Conservation (phyloP, 305 asterid species). For the Fraxinus latifolia region DNA sequence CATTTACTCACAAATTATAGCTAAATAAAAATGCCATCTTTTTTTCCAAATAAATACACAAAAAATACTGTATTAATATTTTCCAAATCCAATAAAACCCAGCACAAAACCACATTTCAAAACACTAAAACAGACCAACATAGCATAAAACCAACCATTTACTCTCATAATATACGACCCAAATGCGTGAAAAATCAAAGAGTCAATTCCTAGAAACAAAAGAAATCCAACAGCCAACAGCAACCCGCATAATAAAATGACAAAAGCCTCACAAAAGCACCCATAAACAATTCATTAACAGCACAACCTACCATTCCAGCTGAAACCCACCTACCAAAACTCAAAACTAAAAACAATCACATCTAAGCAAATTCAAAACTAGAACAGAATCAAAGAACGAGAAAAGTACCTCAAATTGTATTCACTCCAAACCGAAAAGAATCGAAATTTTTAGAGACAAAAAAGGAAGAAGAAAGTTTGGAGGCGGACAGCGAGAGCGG, state of each 20-base stretch:
- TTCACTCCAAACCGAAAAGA: slow-evolving; percentile 23
- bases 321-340: slow-evolving; percentile 20
- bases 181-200: not conserved
- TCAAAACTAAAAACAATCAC: slow-evolving; percentile 22
- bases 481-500: not conserved
- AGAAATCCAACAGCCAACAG: slow-evolving; percentile 9
- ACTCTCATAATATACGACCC: not conserved
- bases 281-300: slow-evolving; percentile 3
- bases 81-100: slow-evolving; percentile 19
- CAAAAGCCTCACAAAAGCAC: slow-evolving; percentile 15
- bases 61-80: slow-evolving; percentile 7
- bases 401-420: slow-evolving; percentile 32
- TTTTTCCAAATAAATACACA: not conserved
- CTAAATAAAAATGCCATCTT: not conserved
- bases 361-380: slow-evolving; percentile 23
- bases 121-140: not conserved
- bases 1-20: not conserved
- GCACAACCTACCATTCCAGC: slow-evolving; percentile 21
- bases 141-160: not conserved
- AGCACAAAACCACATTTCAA: slow-evolving; percentile 26
- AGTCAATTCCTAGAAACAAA: slow-evolving; percentile 3
- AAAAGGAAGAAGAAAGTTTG: not conserved
- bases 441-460: not conserved
- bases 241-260: slow-evolving; percentile 37
- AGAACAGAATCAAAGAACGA: slow-evolving; percentile 2